Evolutionary conservation across 345 rosid species (phyloP).

Genomic region (Anastatica hierochuntica): DNA sequence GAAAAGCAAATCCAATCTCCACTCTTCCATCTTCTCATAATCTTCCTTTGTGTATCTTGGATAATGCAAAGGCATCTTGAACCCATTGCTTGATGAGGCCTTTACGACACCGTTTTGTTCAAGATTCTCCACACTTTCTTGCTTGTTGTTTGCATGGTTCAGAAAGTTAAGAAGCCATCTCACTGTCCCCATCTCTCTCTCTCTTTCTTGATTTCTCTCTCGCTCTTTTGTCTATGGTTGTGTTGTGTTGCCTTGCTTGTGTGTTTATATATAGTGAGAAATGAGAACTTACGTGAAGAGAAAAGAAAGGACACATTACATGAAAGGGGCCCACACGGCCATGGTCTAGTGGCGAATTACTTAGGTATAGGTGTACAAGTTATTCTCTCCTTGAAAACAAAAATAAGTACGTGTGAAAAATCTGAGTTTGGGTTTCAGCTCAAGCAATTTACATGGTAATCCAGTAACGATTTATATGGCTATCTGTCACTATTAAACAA

Average conservation of each 20-base stretch:
- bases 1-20: slow-evolving; percentile 53
- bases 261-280: background rate
- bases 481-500: no score
- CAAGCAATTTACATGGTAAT: no score
- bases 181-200: no score
- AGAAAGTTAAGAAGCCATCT: slow-evolving; percentile 43
- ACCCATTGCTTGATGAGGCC: slow-evolving; percentile 17
- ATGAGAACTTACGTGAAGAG: slow-evolving; percentile 1
- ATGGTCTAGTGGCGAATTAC: no score
- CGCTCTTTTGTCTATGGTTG: background rate
- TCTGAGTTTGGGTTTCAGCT: no score
- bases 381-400: no score
- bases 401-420: no score
- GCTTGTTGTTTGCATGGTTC: slow-evolving; percentile 24
- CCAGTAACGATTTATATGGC: no score
- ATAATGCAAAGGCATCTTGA: slow-evolving; percentile 63
- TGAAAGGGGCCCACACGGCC: no score
- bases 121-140: slow-evolving; percentile 9
- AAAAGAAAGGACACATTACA: slow-evolving; percentile 3
- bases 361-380: no score
- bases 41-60: slow-evolving; percentile 50
- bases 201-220: no score
- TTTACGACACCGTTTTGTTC: slow-evolving; percentile 10
- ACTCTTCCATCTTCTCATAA: slow-evolving; percentile 67
- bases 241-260: background rate